Evolutionary conservation across 2,329 filamentous ascomycete genomes (phyloP).

Genomic region (Paraphaeosphaeria sporulosa): DNA sequence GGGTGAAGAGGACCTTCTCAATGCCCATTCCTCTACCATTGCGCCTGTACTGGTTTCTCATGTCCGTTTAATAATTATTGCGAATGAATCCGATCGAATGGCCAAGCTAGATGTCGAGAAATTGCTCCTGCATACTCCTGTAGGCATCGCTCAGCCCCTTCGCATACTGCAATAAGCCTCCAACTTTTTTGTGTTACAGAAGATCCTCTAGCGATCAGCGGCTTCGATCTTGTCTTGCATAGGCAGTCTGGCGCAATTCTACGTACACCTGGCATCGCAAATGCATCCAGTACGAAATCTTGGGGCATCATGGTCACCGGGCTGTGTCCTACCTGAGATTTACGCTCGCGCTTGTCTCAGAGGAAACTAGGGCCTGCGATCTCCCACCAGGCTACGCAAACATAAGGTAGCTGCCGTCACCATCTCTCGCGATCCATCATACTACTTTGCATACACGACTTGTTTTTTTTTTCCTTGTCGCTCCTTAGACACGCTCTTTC

Average conservation of each 20-base stretch:
- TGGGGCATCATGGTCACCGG: conserved; percentile 11
- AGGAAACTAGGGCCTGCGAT: conserved; percentile 9
- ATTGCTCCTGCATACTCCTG: not conserved
- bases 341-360: conserved; percentile 16
- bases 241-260: not conserved
- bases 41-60: not conserved
- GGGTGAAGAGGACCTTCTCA: conserved; percentile 5
- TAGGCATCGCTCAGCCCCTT: not conserved
- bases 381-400: not conserved
- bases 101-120: not conserved
- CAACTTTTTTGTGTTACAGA: not conserved
- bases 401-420: no score
- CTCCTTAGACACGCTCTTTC: conserved; percentile 11
- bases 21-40: conserved; percentile 1
- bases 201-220: not conserved
- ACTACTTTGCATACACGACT: not conserved
- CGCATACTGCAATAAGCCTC: not conserved
- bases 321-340: conserved; percentile 10
- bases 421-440: not conserved
- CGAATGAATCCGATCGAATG: not conserved
- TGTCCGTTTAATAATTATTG: not conserved
- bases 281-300: not conserved
- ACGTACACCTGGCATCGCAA: not conserved
- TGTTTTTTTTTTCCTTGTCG: conserved; percentile 2
- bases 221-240: not conserved